phyloP scores from a whole-genome alignment of 2,329 filamentous ascomycete genomes.

The Dactylonectria estremocensis region DNA sequence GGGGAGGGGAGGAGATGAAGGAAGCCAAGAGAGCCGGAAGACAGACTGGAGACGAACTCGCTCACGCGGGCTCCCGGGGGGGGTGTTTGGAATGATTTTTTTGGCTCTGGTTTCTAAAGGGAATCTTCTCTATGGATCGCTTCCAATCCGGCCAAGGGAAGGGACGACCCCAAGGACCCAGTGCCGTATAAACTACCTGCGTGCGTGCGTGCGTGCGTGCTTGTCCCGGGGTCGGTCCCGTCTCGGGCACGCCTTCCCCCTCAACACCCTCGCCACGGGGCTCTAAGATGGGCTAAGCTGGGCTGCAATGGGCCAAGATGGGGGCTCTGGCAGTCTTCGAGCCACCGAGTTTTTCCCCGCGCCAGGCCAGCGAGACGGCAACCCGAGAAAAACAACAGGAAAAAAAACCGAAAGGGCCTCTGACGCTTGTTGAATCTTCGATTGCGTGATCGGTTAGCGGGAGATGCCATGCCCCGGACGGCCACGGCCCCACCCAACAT shows the following conservation, averaged over 20 bases:
- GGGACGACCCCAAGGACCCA: slow-evolving; percentile 6
- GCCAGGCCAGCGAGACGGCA: slow-evolving; percentile 35
- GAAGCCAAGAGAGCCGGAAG: slow-evolving; percentile 35
- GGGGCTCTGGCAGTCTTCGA: slow-evolving; percentile 22
- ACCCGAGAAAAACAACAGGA: slow-evolving; percentile 17
- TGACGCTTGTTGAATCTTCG: slow-evolving; percentile 50
- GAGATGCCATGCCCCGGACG: slow-evolving; percentile 49
- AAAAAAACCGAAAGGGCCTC: slow-evolving; percentile 28
- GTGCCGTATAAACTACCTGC: slow-evolving; percentile 12
- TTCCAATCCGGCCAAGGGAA: slow-evolving; percentile 35
- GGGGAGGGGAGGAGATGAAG: slow-evolving; percentile 30
- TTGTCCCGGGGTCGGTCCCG: slow-evolving; percentile 28
- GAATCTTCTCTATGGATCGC: slow-evolving; percentile 49
- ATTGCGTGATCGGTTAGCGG: slow-evolving; percentile 53
- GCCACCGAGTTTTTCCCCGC: slow-evolving; percentile 49
- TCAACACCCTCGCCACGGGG: slow-evolving; percentile 19
- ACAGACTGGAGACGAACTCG: slow-evolving; percentile 31
- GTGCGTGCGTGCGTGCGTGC: slow-evolving; percentile 5
- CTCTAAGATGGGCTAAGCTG: not conserved
- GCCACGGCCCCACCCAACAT: slow-evolving; percentile 41
- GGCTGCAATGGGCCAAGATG: not conserved
- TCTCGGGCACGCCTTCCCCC: slow-evolving; percentile 27
- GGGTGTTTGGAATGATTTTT: slow-evolving; percentile 38
- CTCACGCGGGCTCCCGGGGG: slow-evolving; percentile 43
- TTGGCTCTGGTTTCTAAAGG: slow-evolving; percentile 46